Percentiles rank a stretch among this genome's conserved stretches.
Evolutionary conservation across 2,329 filamentous ascomycete species (phyloP).

Genomic region (Zalaria sp.): DNA sequence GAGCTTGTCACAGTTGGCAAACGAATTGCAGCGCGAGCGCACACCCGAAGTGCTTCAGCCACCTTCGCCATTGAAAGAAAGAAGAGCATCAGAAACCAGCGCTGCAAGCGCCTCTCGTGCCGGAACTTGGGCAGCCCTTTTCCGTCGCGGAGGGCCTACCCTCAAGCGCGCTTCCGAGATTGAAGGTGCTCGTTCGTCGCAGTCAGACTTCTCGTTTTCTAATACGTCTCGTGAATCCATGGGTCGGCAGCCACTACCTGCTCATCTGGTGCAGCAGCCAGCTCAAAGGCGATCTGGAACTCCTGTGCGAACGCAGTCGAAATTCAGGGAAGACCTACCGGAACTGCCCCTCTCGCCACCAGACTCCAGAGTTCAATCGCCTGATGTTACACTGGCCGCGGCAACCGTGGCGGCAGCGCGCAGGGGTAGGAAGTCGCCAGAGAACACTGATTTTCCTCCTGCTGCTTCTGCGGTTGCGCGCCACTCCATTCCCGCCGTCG

Average conservation of each 20-base stretch:
- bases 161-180: slow-evolving; percentile 19
- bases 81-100: slow-evolving; percentile 22
- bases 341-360: slow-evolving; percentile 78
- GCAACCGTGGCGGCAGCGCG: slow-evolving; percentile 25
- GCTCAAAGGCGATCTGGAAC: slow-evolving; percentile 37
- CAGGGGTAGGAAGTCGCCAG: slow-evolving; percentile 16
- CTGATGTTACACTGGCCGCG: slow-evolving; percentile 43
- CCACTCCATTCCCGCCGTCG: background rate
- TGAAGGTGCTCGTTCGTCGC: slow-evolving; percentile 19
- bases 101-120: slow-evolving; percentile 20
- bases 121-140: slow-evolving; percentile 55
- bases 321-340: slow-evolving; percentile 82
- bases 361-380: slow-evolving; percentile 66
- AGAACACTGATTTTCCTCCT: slow-evolving; percentile 5
- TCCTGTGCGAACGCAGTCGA: slow-evolving; percentile 72
- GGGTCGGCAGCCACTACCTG: slow-evolving; percentile 38
- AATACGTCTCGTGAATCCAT: slow-evolving; percentile 88
- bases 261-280: slow-evolving; percentile 28
- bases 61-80: slow-evolving; percentile 23
- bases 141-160: slow-evolving; percentile 44
- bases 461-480: background rate
- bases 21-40: slow-evolving; percentile 18
- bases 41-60: slow-evolving; percentile 10
- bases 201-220: slow-evolving; percentile 62
- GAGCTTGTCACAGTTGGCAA: slow-evolving; percentile 37